These are phyloP conservation scores for Stachybotrys elegans DNA, from an alignment of 2,329 filamentous ascomycete species.

Conservation along the genomic window DNA sequence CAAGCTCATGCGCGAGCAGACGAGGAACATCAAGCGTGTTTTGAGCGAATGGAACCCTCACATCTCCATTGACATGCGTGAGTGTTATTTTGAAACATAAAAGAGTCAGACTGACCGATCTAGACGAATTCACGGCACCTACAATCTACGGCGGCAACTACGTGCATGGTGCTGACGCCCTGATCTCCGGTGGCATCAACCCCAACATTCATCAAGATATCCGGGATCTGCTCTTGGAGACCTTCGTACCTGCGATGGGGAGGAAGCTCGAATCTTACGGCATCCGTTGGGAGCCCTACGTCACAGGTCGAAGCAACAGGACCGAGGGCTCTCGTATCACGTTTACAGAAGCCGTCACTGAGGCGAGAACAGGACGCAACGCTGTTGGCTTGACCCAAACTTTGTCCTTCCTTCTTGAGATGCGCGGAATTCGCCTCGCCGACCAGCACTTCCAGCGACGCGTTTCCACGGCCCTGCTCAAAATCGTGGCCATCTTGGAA, in stretches of 20 bases:
- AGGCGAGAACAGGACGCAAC: constrained; percentile 18
- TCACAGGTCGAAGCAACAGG: constrained; percentile 11
- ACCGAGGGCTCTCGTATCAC: constrained; percentile 11
- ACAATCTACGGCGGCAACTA: constrained; percentile 16
- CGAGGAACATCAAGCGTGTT: constrained; percentile 17
- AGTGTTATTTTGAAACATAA: too few species aligned
- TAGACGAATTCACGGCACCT: constrained; percentile 19
- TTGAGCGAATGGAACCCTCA: constrained; percentile 17
- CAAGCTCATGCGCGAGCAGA: constrained; percentile 18
- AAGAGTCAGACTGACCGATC: too few species aligned
- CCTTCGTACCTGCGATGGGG: constrained; percentile 15
- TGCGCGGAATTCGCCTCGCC: constrained; percentile 21
- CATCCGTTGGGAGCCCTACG: constrained; percentile 21
- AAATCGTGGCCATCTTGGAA: constrained; percentile 18
- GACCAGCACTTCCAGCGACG: constrained; percentile 26
- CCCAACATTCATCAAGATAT: constrained; percentile 22
- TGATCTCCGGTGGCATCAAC: constrained; percentile 21
- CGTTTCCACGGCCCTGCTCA: constrained; percentile 19
- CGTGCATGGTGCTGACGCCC: constrained; percentile 18
- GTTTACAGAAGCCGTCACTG: constrained; percentile 19
- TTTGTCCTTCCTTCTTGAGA: constrained; percentile 20
- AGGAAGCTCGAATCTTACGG: constrained; percentile 14
- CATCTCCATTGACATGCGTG: constrained; percentile 17
- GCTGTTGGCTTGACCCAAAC: constrained; percentile 19
- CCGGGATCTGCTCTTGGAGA: constrained; percentile 14